Percentiles rank a stretch among this genome's conserved stretches.
Evolutionary conservation across 129 eudicot species (phyloP).

Genomic region (Pittosporum tobira): DNA sequence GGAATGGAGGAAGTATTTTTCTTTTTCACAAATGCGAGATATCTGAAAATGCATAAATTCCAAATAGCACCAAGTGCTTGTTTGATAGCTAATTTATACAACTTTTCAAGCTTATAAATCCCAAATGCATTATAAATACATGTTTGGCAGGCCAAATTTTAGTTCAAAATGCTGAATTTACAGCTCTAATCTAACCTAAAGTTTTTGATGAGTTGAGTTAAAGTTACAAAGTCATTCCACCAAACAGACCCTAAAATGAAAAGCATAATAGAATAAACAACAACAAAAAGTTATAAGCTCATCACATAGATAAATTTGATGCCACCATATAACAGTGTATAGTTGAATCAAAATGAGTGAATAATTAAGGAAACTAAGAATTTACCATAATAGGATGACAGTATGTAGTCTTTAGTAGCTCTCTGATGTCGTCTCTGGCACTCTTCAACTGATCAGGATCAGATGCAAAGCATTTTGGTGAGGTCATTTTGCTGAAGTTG

Average conservation of each 20-base stretch:
- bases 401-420: slow-evolving; percentile 54
- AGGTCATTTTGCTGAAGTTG: slow-evolving; percentile 28
- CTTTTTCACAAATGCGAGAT: too few species aligned
- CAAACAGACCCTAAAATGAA: too few species aligned
- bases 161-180: too few species aligned
- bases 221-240: too few species aligned
- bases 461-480: slow-evolving; percentile 58
- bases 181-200: too few species aligned
- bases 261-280: not conserved
- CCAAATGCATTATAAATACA: too few species aligned
- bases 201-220: too few species aligned
- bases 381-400: slow-evolving; percentile 87
- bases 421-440: slow-evolving; percentile 79
- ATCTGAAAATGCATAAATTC: too few species aligned
- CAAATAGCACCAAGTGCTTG: not conserved
- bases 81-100: too few species aligned
- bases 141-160: too few species aligned
- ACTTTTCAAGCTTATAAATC: too few species aligned
- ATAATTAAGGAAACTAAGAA: not conserved
- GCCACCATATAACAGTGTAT: not conserved
- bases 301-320: not conserved
- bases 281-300: not conserved
- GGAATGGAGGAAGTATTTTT: too few species aligned
- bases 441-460: slow-evolving; percentile 61
- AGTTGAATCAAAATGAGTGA: not conserved